phyloP scores from a whole-genome alignment of 2,329 filamentous ascomycete species.

The Colletotrichum chlorophyti region DNA sequence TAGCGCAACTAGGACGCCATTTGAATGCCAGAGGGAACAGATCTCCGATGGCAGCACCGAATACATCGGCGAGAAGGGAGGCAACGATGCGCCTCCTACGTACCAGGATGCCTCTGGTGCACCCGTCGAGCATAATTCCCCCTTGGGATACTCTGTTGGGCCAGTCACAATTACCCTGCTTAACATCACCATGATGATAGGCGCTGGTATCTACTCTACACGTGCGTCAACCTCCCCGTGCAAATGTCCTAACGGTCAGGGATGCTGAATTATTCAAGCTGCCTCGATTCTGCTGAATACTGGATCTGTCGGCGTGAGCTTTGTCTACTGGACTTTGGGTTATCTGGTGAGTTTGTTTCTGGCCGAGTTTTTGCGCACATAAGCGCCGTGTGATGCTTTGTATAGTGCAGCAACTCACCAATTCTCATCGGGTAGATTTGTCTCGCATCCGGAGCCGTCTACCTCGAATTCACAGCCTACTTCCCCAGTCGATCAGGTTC shows the following conservation, averaged over 20 bases:
- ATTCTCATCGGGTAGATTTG: constrained; percentile 52
- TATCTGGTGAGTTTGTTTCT: constrained; percentile 56
- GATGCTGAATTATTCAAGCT: constrained; percentile 44
- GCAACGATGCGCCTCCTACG: constrained; percentile 27
- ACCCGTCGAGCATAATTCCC: constrained; percentile 64
- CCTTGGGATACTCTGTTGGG: constrained; percentile 65
- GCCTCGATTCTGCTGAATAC: constrained; percentile 62
- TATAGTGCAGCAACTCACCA: too few species aligned
- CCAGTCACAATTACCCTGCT: constrained; percentile 63
- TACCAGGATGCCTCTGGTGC: constrained; percentile 49
- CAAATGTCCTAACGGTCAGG: constrained; percentile 30
- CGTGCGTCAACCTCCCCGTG: constrained; percentile 48
- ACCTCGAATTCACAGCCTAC: constrained; percentile 70
- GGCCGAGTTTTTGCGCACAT: too few species aligned
- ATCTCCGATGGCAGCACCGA: constrained; percentile 1
- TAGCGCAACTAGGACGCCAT: background rate
- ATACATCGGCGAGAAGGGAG: constrained; percentile 20
- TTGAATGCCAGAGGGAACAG: background rate
- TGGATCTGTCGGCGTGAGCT: constrained; percentile 65
- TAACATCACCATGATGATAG: constrained; percentile 68
- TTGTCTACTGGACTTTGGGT: constrained; percentile 71
- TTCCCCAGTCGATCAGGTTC: constrained; percentile 71
- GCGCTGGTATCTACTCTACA: constrained; percentile 65
- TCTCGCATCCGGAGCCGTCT: constrained; percentile 58
- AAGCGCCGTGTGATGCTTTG: too few species aligned